Base-by-base conservation (phyloP, 495 filamentous ascomycete species). In the Filosporella fistucella region DNA sequence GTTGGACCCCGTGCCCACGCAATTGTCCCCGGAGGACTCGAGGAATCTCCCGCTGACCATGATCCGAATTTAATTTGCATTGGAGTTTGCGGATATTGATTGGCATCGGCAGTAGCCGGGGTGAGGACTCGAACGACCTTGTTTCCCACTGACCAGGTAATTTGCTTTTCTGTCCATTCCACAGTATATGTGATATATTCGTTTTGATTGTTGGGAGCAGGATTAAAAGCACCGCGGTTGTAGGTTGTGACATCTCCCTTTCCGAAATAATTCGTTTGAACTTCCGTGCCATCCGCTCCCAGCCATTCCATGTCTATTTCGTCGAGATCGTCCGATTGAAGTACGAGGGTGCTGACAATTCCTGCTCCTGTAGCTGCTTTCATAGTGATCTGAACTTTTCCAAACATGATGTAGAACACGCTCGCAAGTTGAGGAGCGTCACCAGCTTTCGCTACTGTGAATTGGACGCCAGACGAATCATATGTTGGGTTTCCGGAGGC, bases 231-330 rank as follows among this genome's bases (percentile, higher is more conserved):
- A 23, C 80, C 84, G 28, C 83, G 83, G 51, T 80, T 70, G 53
- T 78, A 84, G 11, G 76, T 69, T 8, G 63, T 68, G 7, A 77
- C 79, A 46, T 83, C 77, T 16, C 86, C 86, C 65, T 89, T 87
- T 52, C 85, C 84, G 60, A 85, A 91, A 67, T 84, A 91, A 66
- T 91, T 89, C 57, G 77, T 81, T 62, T 89, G 84, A 9, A 86
- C 82, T 42, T 78, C 56, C 11, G 42, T 51, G 12, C 24, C 26
- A 47, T 77, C 69, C 22, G 63, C 71, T 37, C 77, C 58, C 9
- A 77, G 40, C 72, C 80, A 76, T 57, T 84, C 81, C 77, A 82
- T 85, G 58, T 91, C 87, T 41, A 91, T 85, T 61, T 91, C 87
- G 58, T 91, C 87, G 14, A 88, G 71, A 51, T 81, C 77, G 59